phyloP scores from a whole-genome alignment of 176 grass and related monocot species.

The Paspalum vaginatum region DNA sequence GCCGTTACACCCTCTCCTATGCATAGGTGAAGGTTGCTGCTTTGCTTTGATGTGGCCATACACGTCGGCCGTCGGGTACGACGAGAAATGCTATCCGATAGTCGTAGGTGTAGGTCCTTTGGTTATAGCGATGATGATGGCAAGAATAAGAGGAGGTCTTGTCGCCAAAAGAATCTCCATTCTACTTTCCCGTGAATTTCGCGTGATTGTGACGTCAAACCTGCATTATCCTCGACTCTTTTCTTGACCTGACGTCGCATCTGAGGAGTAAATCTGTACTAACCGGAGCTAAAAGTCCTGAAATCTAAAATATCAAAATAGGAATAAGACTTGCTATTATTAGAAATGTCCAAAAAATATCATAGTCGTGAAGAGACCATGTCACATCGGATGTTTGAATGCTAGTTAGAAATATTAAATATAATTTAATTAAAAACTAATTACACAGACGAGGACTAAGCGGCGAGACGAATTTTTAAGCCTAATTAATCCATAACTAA shows the following conservation, averaged over 20 bases:
- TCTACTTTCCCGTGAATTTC: slow-evolving; percentile 32
- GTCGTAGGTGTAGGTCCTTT: background rate
- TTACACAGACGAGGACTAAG: too few species aligned
- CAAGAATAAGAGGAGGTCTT: too few species aligned
- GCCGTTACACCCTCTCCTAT: too few species aligned
- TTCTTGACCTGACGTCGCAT: background rate
- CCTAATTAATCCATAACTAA: too few species aligned
- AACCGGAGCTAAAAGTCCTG: background rate
- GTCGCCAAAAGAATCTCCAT: background rate
- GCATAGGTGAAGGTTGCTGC: background rate
- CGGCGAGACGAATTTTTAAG: too few species aligned
- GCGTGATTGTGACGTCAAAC: slow-evolving; percentile 11
- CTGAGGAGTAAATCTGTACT: too few species aligned
- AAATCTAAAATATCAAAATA: slow-evolving; percentile 13
- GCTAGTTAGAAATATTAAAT: too few species aligned
- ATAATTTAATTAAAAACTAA: too few species aligned
- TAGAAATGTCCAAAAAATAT: slow-evolving; percentile 7
- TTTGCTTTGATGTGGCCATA: background rate
- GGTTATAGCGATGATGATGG: background rate
- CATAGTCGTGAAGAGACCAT: background rate
- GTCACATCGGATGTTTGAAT: too few species aligned
- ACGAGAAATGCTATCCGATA: slow-evolving; percentile 2
- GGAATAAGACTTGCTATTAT: slow-evolving; percentile 2
- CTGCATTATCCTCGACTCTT: background rate
- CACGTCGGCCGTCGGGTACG: background rate